Evolutionary conservation across 331 rosid species (phyloP).

Genomic region (Malus hybrid): DNA sequence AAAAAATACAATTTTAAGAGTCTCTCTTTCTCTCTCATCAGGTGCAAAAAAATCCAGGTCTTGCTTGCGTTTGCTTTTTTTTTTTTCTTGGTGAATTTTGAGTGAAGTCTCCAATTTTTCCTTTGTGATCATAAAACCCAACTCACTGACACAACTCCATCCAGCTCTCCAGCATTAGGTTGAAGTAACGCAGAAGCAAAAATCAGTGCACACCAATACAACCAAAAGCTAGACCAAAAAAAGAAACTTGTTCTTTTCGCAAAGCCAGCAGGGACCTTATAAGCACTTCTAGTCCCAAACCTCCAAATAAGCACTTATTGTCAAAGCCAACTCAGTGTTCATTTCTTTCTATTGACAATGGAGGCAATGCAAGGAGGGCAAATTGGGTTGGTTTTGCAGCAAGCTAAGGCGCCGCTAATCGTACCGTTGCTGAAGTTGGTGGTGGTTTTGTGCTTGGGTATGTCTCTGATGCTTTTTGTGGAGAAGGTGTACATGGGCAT

Average conservation of each 20-base stretch:
- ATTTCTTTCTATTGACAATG: not conserved
- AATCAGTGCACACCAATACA: slow-evolving; percentile 10
- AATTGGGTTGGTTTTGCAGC: slow-evolving; percentile 44
- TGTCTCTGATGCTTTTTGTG: slow-evolving; percentile 71
- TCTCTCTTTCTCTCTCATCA: not conserved
- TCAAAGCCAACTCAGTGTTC: not conserved
- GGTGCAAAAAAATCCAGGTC: not conserved
- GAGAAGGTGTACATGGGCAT: slow-evolving; percentile 85
- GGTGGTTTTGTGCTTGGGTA: slow-evolving; percentile 46
- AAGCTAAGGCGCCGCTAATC: slow-evolving; percentile 44
- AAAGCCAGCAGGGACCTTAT: slow-evolving; percentile 9
- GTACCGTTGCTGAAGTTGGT: slow-evolving; percentile 49
- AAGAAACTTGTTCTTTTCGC: slow-evolving; percentile 58
- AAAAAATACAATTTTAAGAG: not conserved
- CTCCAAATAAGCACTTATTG: not conserved
- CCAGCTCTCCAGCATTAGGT: slow-evolving; percentile 25
- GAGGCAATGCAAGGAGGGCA: slow-evolving; percentile 25
- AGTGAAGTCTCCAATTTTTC: not conserved
- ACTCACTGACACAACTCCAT: not conserved
- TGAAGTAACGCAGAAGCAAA: slow-evolving; percentile 56
- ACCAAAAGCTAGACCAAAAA: slow-evolving; percentile 9
- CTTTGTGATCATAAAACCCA: slow-evolving; percentile 1
- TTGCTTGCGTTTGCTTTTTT: not conserved
- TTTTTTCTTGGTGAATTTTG: not conserved
- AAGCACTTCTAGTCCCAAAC: not conserved